phyloP scores from a whole-genome alignment of 805 yeast genomes.

The Yarrowia sp. region DNA sequence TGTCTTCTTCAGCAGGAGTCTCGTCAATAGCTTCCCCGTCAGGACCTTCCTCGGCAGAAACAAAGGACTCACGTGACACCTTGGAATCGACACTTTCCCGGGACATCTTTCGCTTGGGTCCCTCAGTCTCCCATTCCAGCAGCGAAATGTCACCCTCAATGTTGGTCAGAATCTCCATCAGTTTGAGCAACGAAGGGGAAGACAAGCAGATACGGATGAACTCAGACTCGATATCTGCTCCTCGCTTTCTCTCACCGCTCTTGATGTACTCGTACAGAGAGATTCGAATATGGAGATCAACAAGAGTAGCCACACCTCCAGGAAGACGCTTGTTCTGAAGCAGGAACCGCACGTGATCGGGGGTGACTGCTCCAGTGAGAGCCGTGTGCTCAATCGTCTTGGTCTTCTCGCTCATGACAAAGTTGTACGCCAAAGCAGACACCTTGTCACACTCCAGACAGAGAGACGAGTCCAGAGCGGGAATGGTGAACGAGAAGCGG shows the following conservation, averaged over 20 bases:
- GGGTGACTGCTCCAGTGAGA: constrained; percentile 28
- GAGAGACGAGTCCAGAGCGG: constrained; percentile 23
- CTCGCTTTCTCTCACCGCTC: constrained; percentile 18
- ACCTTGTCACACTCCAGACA: constrained; percentile 33
- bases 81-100: not conserved
- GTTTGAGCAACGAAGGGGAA: constrained; percentile 9
- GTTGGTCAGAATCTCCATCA: constrained; percentile 36
- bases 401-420: constrained; percentile 33
- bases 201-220: constrained; percentile 24
- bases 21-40: not conserved
- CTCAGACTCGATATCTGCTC: constrained; percentile 35
- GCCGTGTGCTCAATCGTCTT: constrained; percentile 31
- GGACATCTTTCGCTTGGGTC: not conserved
- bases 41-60: not conserved
- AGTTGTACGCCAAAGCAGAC: constrained; percentile 31
- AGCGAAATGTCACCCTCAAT: constrained; percentile 26
- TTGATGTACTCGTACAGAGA: constrained; percentile 32
- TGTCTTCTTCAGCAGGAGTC: not conserved
- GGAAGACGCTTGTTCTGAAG: constrained; percentile 35
- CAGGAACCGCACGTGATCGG: constrained; percentile 33
- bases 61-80: constrained; percentile 10
- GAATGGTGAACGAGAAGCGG: constrained; percentile 28
- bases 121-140: constrained; percentile 21
- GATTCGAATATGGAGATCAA: constrained; percentile 22
- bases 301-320: constrained; percentile 30